These are phyloP conservation scores for Ustilago shanxiensis DNA, from an alignment of 1,284 basidiomycete species.

Conservation along the genomic window DNA sequence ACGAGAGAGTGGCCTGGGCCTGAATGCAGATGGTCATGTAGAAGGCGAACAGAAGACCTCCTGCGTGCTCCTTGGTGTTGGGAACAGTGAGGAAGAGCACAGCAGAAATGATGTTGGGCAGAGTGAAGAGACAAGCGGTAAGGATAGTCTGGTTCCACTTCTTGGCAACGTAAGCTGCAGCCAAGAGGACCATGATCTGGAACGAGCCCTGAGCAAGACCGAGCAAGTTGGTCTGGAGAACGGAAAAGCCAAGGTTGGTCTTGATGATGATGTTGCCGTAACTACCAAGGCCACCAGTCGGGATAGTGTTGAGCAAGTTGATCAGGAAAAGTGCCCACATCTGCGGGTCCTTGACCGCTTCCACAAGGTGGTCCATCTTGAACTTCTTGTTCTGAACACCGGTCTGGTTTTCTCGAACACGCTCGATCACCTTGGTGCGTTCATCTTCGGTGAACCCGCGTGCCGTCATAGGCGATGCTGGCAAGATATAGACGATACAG, in stretches of 20 bases:
- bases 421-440: constrained; percentile 74
- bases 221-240: constrained; percentile 61
- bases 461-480: constrained; percentile 44
- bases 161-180: constrained; percentile 37
- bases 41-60: constrained; percentile 47
- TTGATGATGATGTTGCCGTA: constrained; percentile 73
- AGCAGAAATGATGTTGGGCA: constrained; percentile 57
- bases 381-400: constrained; percentile 75
- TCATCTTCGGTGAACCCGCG: constrained; percentile 73
- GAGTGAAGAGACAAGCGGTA: constrained; percentile 49
- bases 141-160: constrained; percentile 65
- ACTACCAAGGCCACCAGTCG: constrained; percentile 72
- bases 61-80: constrained; percentile 38
- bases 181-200: constrained; percentile 47
- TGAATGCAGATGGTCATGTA: constrained; percentile 48
- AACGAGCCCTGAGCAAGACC: constrained; percentile 59
- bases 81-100: constrained; percentile 60
- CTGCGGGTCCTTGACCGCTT: constrained; percentile 73
- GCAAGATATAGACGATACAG: constrained; percentile 65
- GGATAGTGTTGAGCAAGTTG: constrained; percentile 75
- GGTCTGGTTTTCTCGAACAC: constrained; percentile 74
- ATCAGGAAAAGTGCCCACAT: constrained; percentile 66
- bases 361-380: constrained; percentile 73
- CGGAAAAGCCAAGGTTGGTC: constrained; percentile 64
- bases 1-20: constrained; percentile 53